Evolutionary conservation across 23 red algal species (phyloP).

Genomic region (Gracilaria domingensis): DNA sequence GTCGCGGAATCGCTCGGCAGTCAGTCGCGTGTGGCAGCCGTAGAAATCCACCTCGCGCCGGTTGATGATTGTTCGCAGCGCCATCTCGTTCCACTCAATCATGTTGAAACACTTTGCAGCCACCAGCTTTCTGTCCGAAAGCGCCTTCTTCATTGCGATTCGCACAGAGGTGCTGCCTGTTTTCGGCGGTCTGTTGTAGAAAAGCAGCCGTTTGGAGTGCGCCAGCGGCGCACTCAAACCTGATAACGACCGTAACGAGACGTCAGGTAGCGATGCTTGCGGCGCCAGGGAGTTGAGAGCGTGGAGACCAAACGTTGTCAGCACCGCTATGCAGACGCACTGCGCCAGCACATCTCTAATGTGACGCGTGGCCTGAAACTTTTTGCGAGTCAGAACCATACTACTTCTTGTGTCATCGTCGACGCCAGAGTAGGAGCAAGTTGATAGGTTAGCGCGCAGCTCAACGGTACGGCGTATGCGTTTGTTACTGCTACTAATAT

Average conservation of each 20-base stretch:
- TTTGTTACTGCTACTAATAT: too few relatives aligned
- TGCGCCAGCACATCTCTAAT: conserved; percentile 1
- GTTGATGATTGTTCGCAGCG: conserved; percentile 31
- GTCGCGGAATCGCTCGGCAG: background rate
- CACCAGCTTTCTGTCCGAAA: background rate
- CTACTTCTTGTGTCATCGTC: background rate
- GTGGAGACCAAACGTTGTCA: background rate
- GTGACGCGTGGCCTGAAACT: background rate
- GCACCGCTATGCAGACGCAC: background rate
- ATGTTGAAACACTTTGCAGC: conserved; percentile 47
- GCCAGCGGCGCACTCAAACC: too few relatives aligned
- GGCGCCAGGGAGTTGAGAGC: background rate
- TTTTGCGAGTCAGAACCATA: background rate
- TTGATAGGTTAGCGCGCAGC: too few relatives aligned
- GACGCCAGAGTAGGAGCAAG: too few relatives aligned
- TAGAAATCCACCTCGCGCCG: conserved; percentile 37
- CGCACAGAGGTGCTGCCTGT: conserved; percentile 29
- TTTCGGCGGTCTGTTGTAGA: conserved; percentile 41
- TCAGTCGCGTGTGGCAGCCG: conserved; percentile 29
- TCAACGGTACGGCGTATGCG: too few relatives aligned
- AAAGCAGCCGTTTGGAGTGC: conserved; percentile 23
- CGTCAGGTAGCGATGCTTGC: background rate
- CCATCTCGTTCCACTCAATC: conserved; percentile 54
- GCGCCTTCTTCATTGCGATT: conserved; percentile 27
- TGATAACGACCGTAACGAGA: background rate